Percentiles rank a stretch among this genome's conserved stretches.
phyloP scores from a whole-genome alignment of 768 basidiomycete species.

The Rhodotorula kratochvilovae region DNA sequence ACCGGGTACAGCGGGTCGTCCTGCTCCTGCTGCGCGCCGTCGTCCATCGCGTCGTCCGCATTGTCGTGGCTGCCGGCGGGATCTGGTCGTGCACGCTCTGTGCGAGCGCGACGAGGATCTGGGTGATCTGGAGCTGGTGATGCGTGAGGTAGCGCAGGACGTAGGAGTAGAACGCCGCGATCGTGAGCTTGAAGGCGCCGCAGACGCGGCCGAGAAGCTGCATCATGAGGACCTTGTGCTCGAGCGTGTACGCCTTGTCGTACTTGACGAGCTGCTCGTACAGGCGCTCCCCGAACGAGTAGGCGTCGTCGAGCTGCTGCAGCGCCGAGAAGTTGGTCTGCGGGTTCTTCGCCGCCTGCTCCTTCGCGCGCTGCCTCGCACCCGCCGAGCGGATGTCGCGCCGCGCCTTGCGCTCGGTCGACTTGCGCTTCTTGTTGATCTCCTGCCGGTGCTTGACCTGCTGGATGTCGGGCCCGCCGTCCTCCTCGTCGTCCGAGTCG shows the following conservation, averaged over 20 bases:
- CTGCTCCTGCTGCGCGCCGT: constrained; percentile 45
- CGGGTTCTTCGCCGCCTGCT: constrained; percentile 46
- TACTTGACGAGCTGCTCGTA: constrained; percentile 75
- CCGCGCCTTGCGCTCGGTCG: constrained; percentile 72
- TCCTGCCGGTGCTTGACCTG: constrained; percentile 78
- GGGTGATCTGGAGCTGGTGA: constrained; percentile 84
- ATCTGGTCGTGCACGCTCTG: constrained; percentile 93
- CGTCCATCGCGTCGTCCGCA: constrained; percentile 50
- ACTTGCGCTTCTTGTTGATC: constrained; percentile 86
- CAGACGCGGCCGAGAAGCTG: constrained; percentile 90
- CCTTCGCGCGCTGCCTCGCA: constrained; percentile 56
- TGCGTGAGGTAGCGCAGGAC: constrained; percentile 82
- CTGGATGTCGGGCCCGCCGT: constrained; percentile 62
- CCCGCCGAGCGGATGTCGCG: constrained; percentile 69
- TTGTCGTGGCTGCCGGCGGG: constrained; percentile 53
- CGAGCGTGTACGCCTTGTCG: constrained; percentile 91
- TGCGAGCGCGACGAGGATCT: constrained; percentile 87
- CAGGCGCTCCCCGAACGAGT: constrained; percentile 89
- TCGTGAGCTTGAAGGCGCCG: constrained; percentile 84
- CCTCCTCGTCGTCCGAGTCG: constrained; percentile 68
- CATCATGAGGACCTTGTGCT: constrained; percentile 96
- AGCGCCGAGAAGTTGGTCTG: constrained; percentile 77
- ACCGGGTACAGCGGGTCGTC: constrained; percentile 64
- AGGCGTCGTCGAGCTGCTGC: constrained; percentile 88
- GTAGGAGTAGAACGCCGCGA: constrained; percentile 93